These are phyloP conservation scores for Russula dissimulans DNA, from an alignment of 768 basidiomycete genomes.

Conservation along the genomic window DNA sequence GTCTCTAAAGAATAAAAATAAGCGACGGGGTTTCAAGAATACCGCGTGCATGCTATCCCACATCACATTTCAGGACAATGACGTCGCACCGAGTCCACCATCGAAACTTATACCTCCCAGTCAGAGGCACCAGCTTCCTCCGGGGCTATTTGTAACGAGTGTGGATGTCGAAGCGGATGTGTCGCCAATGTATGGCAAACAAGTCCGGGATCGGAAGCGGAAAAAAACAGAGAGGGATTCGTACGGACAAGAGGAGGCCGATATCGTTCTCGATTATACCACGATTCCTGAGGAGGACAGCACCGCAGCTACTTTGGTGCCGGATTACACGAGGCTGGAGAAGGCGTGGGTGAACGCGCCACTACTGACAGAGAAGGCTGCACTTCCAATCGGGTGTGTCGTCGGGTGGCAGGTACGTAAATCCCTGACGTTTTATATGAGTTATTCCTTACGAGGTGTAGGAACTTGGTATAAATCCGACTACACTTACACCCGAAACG, in stretches of 20 bases:
- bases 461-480: slow-evolving; percentile 51
- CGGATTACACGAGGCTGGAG: slow-evolving; percentile 22
- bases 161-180: slow-evolving; percentile 55
- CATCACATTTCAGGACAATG: slow-evolving; percentile 40
- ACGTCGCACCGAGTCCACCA: slow-evolving; percentile 9
- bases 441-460: slow-evolving; percentile 22
- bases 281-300: slow-evolving; percentile 15
- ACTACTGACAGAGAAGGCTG: slow-evolving; percentile 14
- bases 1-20: slow-evolving; percentile 64
- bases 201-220: slow-evolving; percentile 23
- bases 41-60: slow-evolving; percentile 39
- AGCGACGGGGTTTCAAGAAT: slow-evolving; percentile 56
- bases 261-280: slow-evolving; percentile 31
- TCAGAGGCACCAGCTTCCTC: slow-evolving; percentile 47
- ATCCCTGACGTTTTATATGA: background rate
- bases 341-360: slow-evolving; percentile 23
- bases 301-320: background rate
- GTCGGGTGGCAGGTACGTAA: slow-evolving; percentile 29
- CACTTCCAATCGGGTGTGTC: slow-evolving; percentile 20
- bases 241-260: slow-evolving; percentile 8
- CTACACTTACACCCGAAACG: slow-evolving; percentile 51
- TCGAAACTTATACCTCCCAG: slow-evolving; percentile 54
- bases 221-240: slow-evolving; percentile 29
- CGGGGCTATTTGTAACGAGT: slow-evolving; percentile 61
- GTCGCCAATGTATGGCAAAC: slow-evolving; percentile 23